phyloP scores from a whole-genome alignment of 192 early-diverging fungal genomes.

The Umbelopsis isabellina region DNA sequence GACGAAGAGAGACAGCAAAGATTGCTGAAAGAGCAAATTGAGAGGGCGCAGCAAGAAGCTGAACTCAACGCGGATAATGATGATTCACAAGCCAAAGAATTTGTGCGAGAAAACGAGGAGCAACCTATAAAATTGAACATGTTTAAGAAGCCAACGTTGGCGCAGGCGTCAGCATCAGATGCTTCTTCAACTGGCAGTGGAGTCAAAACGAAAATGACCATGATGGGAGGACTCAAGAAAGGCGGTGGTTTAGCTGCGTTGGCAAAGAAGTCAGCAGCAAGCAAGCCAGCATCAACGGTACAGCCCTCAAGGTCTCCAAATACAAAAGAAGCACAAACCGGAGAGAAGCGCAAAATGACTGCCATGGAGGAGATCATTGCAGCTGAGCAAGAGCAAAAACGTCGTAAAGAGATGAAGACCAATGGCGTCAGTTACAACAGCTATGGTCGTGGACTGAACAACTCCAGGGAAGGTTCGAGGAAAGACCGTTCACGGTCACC shows the following conservation, averaged over 20 bases:
- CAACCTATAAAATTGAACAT: conserved; percentile 77
- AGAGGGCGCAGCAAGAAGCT: conserved; percentile 65
- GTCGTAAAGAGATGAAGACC: conserved; percentile 17
- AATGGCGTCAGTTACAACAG: conserved; percentile 14
- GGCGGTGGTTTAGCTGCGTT: conserved; percentile 30
- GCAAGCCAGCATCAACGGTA: conserved; percentile 10
- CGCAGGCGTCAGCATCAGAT: conserved; percentile 22
- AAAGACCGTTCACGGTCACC: background rate
- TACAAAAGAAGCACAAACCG: conserved; percentile 8
- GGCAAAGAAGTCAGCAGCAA: conserved; percentile 23
- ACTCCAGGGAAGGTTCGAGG: background rate
- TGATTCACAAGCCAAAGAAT: conserved; percentile 49
- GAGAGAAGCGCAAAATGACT: conserved; percentile 53
- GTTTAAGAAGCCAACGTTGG: conserved; percentile 50
- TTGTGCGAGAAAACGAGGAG: conserved; percentile 63
- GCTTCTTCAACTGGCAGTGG: conserved; percentile 33
- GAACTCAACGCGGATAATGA: conserved; percentile 32
- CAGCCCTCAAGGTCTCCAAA: background rate
- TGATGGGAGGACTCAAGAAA: conserved; percentile 35
- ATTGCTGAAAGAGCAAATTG: conserved; percentile 83
- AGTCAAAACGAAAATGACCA: conserved; percentile 35
- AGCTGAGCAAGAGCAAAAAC: conserved; percentile 43
- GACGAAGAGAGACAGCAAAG: conserved; percentile 86
- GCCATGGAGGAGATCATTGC: conserved; percentile 69
- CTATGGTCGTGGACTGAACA: conserved; percentile 7